Base-by-base conservation (phyloP, 495 filamentous ascomycete genomes). In the Xylaria grammica region DNA sequence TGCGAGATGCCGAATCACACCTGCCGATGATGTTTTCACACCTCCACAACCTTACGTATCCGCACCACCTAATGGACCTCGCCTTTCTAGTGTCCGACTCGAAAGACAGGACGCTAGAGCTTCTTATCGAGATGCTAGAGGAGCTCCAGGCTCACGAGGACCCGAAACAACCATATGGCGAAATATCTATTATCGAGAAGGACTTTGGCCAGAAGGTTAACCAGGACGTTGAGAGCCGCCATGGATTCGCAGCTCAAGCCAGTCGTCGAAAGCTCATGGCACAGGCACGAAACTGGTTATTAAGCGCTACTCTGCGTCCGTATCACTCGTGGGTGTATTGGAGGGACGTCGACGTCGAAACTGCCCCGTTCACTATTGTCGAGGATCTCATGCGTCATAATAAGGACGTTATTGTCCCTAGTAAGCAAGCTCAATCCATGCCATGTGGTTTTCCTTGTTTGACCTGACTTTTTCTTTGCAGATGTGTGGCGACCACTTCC, bases 301-400 rank as follows among this genome's bases (percentile, higher is more conserved):
- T 99, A 63, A 97, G 92, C 69, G 94, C 96, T 26, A 94, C 96
- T 19, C 80, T 99, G 42, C 86, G 95, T 51, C 96, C 96, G 4
- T 94, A 94, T 38, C 96, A 99, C 72, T 96, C 92, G 69, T 99
- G 96, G 96, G 96, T 99, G 27, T 99, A 99, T 71, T 99, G 96
- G 96, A 86, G 96, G 76, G 96, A 99, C 81, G 96, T 95, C 24
- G 96, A 99, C 77, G 96, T 99, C 13, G 92, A 97, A 78, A 99
- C 96, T 7, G 94, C 95, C 10, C 96, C 96, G 0, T 89, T 90
- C 68, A 98, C 96, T 1, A 98, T 99, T 62, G 76, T 99, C 67
- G 96, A 99, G 75, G 96, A 99, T 79, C 75, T 99, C 34, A 99
- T 99, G 96, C 86, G 95, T 59, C 96, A 99, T 69, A 95, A 99